Base-by-base conservation (phyloP, 108 stramenopile species). In the Cyclotella baltica region DNA sequence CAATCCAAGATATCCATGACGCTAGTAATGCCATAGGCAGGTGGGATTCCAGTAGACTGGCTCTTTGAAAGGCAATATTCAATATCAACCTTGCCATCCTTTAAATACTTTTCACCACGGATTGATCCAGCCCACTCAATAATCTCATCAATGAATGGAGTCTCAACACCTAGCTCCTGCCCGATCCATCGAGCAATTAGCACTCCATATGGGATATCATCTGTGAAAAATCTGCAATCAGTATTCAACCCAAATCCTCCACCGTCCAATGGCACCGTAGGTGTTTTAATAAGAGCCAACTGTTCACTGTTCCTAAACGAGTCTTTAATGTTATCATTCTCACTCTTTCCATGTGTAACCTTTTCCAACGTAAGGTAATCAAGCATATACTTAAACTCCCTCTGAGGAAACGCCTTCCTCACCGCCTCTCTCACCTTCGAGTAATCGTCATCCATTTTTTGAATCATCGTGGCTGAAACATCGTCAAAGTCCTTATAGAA, bases 401-500 rank as follows among this genome's bases (percentile, higher is more conserved):
- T 27, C n/a, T 81, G 43, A 5, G 83, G 83, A 46, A 87, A 85
- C 2, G 47, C 37, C 67, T 62, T 73, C 23, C 83, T 38, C 2
- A 87, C 64, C 4, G 83, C 80, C 50, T 81, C 67, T 25, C 86
- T 69, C 16, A 87, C 72, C 0, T 37, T 70, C 23, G 65, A 38
- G 46, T 85, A 85, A 34, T 87, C 86, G 13, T 63, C 80, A 61
- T 87, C 86, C 53, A 87, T 36, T 10, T 43, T 46, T 34, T 18
- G 51, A 31, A 87, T 40, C 52, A 62, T 70, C 25, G 81, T 72
- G 4, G 83, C 83, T 0, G 86, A 87, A 2, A 78, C 27, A 27
- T 87, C 75, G 37, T 87, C 86, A 56, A 85, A 87, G 36, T 87
- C 86, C 29, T 72, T 76, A 62, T 85, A 85, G 70, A 85, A 87